A percentile compares a stretch with the other conserved stretches of the same genome.
phyloP scores from a whole-genome alignment of 129 eudicot genomes.

The Pseudognaphalium luteoalbum region DNA sequence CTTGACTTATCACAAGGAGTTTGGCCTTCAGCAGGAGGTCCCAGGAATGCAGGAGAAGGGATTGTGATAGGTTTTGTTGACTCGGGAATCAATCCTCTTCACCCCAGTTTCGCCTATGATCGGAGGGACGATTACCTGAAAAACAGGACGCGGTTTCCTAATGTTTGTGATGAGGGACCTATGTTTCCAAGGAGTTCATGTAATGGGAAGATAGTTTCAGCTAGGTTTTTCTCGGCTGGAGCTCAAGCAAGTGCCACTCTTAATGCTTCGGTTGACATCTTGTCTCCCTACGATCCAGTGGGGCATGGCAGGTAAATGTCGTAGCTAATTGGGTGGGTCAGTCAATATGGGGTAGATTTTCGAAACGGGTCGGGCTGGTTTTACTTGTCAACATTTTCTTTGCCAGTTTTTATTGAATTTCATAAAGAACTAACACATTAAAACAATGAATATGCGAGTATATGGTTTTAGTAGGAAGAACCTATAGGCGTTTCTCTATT shows the following conservation, averaged over 20 bases:
- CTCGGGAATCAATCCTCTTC: slow-evolving; percentile 80
- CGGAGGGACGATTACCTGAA: slow-evolving; percentile 27
- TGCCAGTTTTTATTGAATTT: too few species aligned
- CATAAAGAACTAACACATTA: too few species aligned
- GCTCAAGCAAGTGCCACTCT: slow-evolving; percentile 59
- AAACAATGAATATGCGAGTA: too few species aligned
- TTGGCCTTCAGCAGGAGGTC: slow-evolving; percentile 63
- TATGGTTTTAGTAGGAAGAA: too few species aligned
- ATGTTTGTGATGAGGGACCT: slow-evolving; percentile 78
- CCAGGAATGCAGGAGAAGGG: slow-evolving; percentile 74
- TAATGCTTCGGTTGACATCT: slow-evolving; percentile 63
- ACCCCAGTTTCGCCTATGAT: slow-evolving; percentile 85
- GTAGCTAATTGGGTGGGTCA: not conserved
- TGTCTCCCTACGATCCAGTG: slow-evolving; percentile 83
- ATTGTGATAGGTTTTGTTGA: slow-evolving; percentile 88
- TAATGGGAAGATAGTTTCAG: slow-evolving; percentile 90
- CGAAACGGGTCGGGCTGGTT: not conserved
- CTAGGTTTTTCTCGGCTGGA: slow-evolving; percentile 78
- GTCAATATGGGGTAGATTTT: too few species aligned
- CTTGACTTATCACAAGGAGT: slow-evolving; percentile 58
- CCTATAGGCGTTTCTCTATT: too few species aligned
- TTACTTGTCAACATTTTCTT: not conserved
- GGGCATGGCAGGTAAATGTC: slow-evolving; percentile 89
- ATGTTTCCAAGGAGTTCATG: slow-evolving; percentile 70
- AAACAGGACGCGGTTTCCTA: slow-evolving; percentile 46